Evolutionary conservation across 164 flowering plant species (phyloP).

Genomic region (Cinnamomum chago): DNA sequence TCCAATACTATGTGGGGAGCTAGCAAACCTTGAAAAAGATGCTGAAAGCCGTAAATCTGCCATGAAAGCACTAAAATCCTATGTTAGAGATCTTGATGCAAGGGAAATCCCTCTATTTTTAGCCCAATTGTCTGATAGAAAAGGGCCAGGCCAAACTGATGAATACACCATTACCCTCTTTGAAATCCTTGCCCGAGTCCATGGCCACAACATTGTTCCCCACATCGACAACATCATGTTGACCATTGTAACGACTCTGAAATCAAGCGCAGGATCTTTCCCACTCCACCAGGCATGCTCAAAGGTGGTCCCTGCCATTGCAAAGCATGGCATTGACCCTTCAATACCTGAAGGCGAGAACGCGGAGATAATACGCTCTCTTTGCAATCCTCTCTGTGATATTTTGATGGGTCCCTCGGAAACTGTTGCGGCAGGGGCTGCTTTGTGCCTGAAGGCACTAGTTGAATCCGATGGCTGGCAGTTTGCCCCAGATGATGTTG

Average conservation of each 20-base stretch:
- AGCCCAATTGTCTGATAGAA: conserved; percentile 79
- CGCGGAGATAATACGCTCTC: conserved; percentile 55
- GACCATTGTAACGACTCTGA: conserved; percentile 64
- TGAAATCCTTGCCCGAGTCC: conserved; percentile 84
- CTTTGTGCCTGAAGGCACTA: conserved; percentile 82
- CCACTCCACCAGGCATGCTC: conserved; percentile 93
- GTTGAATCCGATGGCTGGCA: conserved; percentile 94
- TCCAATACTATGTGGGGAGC: conserved; percentile 56
- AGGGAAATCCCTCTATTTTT: conserved; percentile 76
- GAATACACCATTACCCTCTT: conserved; percentile 82
- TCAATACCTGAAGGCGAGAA: conserved; percentile 70
- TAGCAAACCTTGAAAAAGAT: conserved; percentile 88
- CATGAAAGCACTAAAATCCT: conserved; percentile 78
- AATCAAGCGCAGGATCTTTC: conserved; percentile 78
- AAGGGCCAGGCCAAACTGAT: conserved; percentile 47
- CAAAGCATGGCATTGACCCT: conserved; percentile 79
- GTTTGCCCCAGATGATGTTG: conserved; percentile 78
- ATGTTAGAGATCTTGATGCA: conserved; percentile 80
- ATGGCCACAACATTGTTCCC: conserved; percentile 76
- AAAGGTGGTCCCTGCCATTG: conserved; percentile 86
- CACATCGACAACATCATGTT: conserved; percentile 79
- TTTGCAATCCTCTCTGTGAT: conserved; percentile 80
- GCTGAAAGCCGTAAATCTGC: conserved; percentile 84
- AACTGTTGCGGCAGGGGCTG: conserved; percentile 78
- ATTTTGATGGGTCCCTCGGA: conserved; percentile 68